These are phyloP conservation scores for Urochloa ruziziensis DNA, from an alignment of 176 grass and related monocot genomes.

Conservation along the genomic window DNA sequence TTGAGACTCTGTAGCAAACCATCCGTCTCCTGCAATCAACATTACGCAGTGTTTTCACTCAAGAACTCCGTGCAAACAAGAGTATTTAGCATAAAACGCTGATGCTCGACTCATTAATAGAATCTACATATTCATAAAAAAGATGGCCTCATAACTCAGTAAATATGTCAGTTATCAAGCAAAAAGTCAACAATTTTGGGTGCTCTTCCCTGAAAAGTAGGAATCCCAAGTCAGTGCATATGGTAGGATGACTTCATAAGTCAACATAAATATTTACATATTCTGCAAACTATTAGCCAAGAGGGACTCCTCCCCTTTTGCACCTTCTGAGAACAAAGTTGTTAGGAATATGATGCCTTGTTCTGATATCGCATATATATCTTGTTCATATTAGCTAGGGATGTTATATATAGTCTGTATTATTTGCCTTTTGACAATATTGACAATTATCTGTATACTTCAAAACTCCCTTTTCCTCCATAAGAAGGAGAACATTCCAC, in stretches of 20 bases:
- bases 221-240: constrained; percentile 15
- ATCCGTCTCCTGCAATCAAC: constrained; percentile 71
- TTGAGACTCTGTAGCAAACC: constrained; percentile 69
- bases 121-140: constrained; percentile 18
- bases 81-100: neutral
- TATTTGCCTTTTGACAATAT: neutral
- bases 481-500: neutral
- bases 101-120: constrained; percentile 4
- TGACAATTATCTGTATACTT: neutral
- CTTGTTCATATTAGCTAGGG: neutral
- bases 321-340: neutral
- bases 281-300: neutral
- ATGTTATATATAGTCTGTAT: neutral
- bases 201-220: neutral
- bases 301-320: neutral
- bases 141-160: neutral
- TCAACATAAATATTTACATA: constrained; percentile 14
- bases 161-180: neutral
- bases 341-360: neutral
- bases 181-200: neutral
- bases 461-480: neutral
- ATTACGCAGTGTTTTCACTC: constrained; percentile 33
- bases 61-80: constrained; percentile 22
- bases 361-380: constrained; percentile 12
- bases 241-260: neutral